Evolutionary conservation across 2,329 filamentous ascomycete species (phyloP).

Genomic region (Penicillium frequentans): DNA sequence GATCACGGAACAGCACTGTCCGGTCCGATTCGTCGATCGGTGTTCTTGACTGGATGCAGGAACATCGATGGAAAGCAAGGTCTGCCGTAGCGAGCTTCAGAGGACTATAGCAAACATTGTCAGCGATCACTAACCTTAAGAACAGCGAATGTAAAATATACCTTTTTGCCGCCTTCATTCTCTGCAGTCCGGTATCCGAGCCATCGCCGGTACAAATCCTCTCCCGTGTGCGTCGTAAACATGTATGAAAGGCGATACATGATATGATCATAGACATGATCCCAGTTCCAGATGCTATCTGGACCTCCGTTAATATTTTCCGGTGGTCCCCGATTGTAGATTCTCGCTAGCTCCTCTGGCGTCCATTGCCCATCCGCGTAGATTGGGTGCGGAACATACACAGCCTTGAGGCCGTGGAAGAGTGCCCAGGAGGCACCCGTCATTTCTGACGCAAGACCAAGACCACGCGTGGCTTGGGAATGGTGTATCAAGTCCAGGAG

Average conservation of each 20-base stretch:
- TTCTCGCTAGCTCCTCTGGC: constrained; percentile 52
- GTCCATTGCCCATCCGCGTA: constrained; percentile 60
- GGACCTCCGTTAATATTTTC: constrained; percentile 51
- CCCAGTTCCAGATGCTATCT: constrained; percentile 40
- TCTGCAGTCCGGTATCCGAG: constrained; percentile 39
- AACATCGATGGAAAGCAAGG: constrained; percentile 29
- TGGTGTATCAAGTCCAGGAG: constrained; percentile 62
- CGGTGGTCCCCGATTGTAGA: constrained; percentile 55
- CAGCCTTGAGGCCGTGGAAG: constrained; percentile 75
- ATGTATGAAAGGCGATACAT: constrained; percentile 29
- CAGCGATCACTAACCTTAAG: background rate
- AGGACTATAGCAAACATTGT: constrained; percentile 7
- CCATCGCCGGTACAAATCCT: constrained; percentile 58
- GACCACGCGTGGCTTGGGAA: constrained; percentile 64
- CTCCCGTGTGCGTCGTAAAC: constrained; percentile 36
- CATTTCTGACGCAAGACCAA: constrained; percentile 77
- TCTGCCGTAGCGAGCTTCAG: constrained; percentile 17
- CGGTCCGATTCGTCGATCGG: constrained; percentile 13
- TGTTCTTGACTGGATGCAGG: constrained; percentile 26
- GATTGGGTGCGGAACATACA: constrained; percentile 62
- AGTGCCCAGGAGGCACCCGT: constrained; percentile 70
- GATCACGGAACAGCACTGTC: constrained; percentile 21
- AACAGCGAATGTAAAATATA: background rate
- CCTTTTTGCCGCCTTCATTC: constrained; percentile 19
- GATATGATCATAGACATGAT: constrained; percentile 31